Evolutionary conservation across 208 protist species (phyloP).

Genomic region (Crithidia expoeki): DNA sequence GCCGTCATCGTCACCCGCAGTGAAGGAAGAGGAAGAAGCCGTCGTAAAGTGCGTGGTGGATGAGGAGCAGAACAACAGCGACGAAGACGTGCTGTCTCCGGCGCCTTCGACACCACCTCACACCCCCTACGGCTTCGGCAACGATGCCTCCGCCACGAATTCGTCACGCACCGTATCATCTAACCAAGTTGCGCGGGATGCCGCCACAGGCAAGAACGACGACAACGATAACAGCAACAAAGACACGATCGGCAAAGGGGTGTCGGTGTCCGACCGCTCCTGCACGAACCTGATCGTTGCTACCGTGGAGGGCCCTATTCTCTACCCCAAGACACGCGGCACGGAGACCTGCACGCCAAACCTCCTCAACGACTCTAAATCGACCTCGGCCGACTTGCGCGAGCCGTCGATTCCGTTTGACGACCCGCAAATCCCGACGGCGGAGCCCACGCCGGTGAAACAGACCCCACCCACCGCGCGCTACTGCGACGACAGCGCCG

Average conservation of each 20-base stretch:
- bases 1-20: no score
- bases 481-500: constrained; percentile 27
- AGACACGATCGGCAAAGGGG: background rate
- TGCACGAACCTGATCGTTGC: constrained; percentile 17
- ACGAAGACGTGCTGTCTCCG: no score
- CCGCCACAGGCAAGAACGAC: background rate
- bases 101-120: no score
- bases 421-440: constrained; percentile 40
- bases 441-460: constrained; percentile 51
- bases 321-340: background rate
- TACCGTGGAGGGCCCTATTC: background rate
- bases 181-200: no score
- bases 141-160: no score
- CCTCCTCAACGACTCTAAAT: constrained; percentile 2
- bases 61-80: no score
- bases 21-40: no score
- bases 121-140: no score
- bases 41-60: no score
- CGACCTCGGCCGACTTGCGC: constrained; percentile 6
- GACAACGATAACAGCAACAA: background rate
- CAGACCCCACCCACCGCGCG: constrained; percentile 30
- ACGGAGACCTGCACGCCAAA: constrained; percentile 3
- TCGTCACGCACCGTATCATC: no score
- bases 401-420: constrained; percentile 24
- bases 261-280: constrained; percentile 1